phyloP scores from a whole-genome alignment of 169 alveolate species.

The Pseudocohnilembus persalinus region DNA sequence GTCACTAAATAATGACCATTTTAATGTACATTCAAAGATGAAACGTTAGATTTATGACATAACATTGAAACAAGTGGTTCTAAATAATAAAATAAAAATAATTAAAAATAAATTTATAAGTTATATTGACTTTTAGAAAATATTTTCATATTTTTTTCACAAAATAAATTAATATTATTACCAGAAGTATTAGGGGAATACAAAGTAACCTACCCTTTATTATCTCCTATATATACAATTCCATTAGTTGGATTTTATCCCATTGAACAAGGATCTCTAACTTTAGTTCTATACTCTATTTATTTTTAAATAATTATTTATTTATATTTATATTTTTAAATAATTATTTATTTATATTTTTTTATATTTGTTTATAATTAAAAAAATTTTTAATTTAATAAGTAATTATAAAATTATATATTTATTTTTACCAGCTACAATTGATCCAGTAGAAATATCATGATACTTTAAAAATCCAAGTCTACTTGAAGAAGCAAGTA shows the following conservation, averaged over 20 bases:
- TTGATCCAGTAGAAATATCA: conserved; percentile 93
- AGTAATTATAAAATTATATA: not conserved
- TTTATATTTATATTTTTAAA: too few relatives aligned
- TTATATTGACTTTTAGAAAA: too few relatives aligned
- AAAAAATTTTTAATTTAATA: not conserved
- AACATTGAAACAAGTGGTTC: conserved; percentile 79
- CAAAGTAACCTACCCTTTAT: conserved; percentile 91
- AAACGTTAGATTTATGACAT: conserved; percentile 82
- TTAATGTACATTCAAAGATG: conserved; percentile 56
- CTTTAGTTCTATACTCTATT: conserved; percentile 83
- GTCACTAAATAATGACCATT: conserved; percentile 80
- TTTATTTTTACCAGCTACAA: conserved; percentile 66
- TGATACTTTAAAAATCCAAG: conserved; percentile 92
- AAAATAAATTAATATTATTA: too few relatives aligned
- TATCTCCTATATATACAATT: conserved; percentile 91
- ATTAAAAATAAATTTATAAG: too few relatives aligned
- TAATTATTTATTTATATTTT: too few relatives aligned
- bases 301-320: too few relatives aligned
- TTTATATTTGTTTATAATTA: too few relatives aligned
- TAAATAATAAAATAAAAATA: too few relatives aligned
- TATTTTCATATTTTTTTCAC: too few relatives aligned
- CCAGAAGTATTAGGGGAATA: conserved; percentile 95
- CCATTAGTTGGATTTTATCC: conserved; percentile 90
- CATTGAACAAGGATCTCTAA: conserved; percentile 90
- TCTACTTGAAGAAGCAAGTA: conserved; percentile 90